These are phyloP conservation scores for Evernia prunastri DNA, from an alignment of 495 filamentous ascomycete genomes.

Conservation along the genomic window DNA sequence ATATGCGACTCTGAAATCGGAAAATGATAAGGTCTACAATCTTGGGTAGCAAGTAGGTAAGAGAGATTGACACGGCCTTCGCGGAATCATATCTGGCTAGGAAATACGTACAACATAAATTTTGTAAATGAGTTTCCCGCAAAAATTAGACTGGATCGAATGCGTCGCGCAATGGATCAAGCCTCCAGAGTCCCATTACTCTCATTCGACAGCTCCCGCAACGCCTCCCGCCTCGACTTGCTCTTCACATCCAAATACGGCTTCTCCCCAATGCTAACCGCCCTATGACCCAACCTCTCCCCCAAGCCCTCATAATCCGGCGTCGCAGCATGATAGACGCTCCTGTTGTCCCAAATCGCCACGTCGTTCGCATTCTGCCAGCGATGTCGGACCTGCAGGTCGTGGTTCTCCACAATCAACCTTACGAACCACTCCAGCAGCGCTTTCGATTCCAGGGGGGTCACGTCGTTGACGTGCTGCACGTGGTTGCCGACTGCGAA, in stretches of 20 bases:
- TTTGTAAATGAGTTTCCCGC: too few species aligned
- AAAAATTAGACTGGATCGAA: too few species aligned
- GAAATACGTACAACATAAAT: too few species aligned
- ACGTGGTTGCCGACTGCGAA: slow-evolving; percentile 59
- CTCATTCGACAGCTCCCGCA: neutral
- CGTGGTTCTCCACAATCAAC: slow-evolving; percentile 69
- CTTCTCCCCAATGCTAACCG: slow-evolving; percentile 60
- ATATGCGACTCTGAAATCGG: too few species aligned
- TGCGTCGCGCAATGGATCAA: too few species aligned
- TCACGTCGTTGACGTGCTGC: slow-evolving; percentile 57
- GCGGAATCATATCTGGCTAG: too few species aligned
- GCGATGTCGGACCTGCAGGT: slow-evolving; percentile 64
- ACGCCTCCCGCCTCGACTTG: slow-evolving; percentile 34
- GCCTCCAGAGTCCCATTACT: neutral
- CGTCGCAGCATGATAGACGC: slow-evolving; percentile 63
- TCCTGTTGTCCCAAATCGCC: slow-evolving; percentile 77
- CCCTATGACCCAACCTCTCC: slow-evolving; percentile 53
- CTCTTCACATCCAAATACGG: slow-evolving; percentile 56
- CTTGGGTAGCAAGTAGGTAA: too few species aligned
- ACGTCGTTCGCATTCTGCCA: slow-evolving; percentile 59
- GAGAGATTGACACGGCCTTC: too few species aligned
- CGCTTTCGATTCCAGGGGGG: slow-evolving; percentile 55
- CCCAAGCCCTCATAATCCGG: slow-evolving; percentile 60
- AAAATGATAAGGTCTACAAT: too few species aligned
- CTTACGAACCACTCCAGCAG: slow-evolving; percentile 57